These are phyloP conservation scores for Sutorius australiensis DNA, from an alignment of 768 basidiomycete species.

Conservation along the genomic window DNA sequence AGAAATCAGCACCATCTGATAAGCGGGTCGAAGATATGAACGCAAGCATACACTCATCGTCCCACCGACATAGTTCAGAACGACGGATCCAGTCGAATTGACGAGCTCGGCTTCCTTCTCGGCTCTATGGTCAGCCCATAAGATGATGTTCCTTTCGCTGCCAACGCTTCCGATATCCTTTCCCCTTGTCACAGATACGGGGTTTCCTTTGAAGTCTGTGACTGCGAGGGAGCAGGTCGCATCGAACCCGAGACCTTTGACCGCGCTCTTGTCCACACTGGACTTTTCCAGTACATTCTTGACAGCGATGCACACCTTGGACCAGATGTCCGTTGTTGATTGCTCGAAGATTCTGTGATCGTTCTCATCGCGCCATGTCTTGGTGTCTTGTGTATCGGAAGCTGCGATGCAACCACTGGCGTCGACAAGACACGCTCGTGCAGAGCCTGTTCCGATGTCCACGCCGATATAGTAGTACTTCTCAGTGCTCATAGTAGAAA, in stretches of 20 bases:
- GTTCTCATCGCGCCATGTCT: slow-evolving; percentile 75
- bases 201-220: slow-evolving; percentile 64
- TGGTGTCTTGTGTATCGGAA: slow-evolving; percentile 76
- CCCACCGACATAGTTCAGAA: slow-evolving; percentile 93
- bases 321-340: slow-evolving; percentile 87
- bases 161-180: slow-evolving; percentile 49
- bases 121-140: slow-evolving; percentile 98
- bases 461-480: slow-evolving; percentile 62
- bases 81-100: slow-evolving; percentile 78
- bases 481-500: slow-evolving; percentile 33
- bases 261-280: slow-evolving; percentile 49
- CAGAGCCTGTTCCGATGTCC: slow-evolving; percentile 93
- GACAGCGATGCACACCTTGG: slow-evolving; percentile 56
- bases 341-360: slow-evolving; percentile 97
- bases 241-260: slow-evolving; percentile 92
- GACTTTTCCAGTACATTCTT: slow-evolving; percentile 59
- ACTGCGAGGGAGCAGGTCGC: slow-evolving; percentile 97
- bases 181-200: slow-evolving; percentile 72
- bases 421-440: slow-evolving; percentile 78
- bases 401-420: slow-evolving; percentile 66
- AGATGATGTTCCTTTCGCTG: slow-evolving; percentile 81
- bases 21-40: neutral
- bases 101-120: slow-evolving; percentile 88
- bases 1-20: slow-evolving; percentile 6
- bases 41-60: slow-evolving; percentile 75